Evolutionary conservation across 2,329 filamentous ascomycete genomes (phyloP), one percentile per base, ranked within the genome.

Genomic region (Colletotrichum sansevieriae): DNA sequence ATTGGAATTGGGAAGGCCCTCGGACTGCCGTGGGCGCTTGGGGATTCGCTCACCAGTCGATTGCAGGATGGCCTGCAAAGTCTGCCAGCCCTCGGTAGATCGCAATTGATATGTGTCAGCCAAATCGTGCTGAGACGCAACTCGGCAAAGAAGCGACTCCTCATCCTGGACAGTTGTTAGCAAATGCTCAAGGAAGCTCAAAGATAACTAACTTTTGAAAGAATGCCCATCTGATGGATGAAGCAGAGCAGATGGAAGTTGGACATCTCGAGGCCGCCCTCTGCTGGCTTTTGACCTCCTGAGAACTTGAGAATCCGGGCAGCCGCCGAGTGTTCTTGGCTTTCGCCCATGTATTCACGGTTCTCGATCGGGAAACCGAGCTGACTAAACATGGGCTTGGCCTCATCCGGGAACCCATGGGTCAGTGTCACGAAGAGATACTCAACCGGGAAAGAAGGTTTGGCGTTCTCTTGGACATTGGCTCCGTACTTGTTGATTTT

Each of bases 221-320:
- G 84, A 44, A 97, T 90, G 47, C 90, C 91, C 81, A 97, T 89
- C 49, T 88, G 87, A 75, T 92, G 91, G 68, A 99, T 84, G 81
- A 94, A 98, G 80, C 89, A 92, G n/a, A 99, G 85, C 15, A 98
- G 85, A 78, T 99, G 96, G 79, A 99, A 99, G 80, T 98, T 95
- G 7, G 95, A 97, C 12, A 97, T 85, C 25, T 90, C 88, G 43
- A 89, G 84, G 35, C 91, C 87, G 13, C 88, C 88, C 71, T 88
- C 83, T 62, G 83, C 86, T 15, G 88, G 82, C 65, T 90, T 88
- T 70, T 89, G 89, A 46, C 85, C 86, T 18, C 84, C 82, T 54
- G 81, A 83, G 11, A 89, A 84, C 70, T 91, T 89, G 59, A 98
- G 85, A 65, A 91, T 87, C 75, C 92, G 87, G 72, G 90, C 84